Percentiles rank a stretch among this genome's conserved stretches.
Evolutionary conservation across 2,329 filamentous ascomycete genomes (phyloP).

Genomic region (Lasiodiplodia sp.): DNA sequence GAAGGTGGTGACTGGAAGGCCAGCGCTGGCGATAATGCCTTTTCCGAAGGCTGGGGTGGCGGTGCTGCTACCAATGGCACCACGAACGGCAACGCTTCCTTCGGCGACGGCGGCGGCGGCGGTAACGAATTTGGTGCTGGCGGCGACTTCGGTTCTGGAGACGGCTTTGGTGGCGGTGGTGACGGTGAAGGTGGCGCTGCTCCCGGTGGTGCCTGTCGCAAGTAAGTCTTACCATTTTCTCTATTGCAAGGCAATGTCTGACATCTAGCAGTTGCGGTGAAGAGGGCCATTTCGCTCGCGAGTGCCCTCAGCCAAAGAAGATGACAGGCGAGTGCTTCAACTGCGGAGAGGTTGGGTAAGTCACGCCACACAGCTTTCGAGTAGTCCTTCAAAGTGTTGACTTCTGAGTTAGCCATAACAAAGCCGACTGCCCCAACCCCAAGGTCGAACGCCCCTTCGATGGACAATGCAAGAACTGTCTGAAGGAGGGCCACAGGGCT

Average conservation of each 20-base stretch:
- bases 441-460: conserved; percentile 59
- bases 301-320: conserved; percentile 54
- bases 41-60: neutral
- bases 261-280: conserved; percentile 50
- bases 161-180: conserved; percentile 1
- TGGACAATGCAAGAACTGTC: conserved; percentile 66
- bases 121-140: conserved; percentile 2
- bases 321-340: conserved; percentile 64
- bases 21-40: neutral
- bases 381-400: conserved; percentile 26
- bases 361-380: conserved; percentile 20
- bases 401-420: conserved; percentile 61
- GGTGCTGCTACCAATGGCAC: neutral
- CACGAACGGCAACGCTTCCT: conserved; percentile 12
- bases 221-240: conserved; percentile 16
- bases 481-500: conserved; percentile 54
- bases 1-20: neutral
- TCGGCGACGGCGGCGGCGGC: conserved; percentile 10
- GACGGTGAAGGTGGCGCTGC: neutral
- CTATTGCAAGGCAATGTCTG: conserved; percentile 33
- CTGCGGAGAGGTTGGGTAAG: conserved; percentile 63
- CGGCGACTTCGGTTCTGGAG: conserved; percentile 15
- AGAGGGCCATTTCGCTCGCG: conserved; percentile 56
- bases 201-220: conserved; percentile 26
- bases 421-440: conserved; percentile 67